Conservation (phyloP, 2,329 filamentous ascomycete species). For the Atkinsonella texensis region DNA sequence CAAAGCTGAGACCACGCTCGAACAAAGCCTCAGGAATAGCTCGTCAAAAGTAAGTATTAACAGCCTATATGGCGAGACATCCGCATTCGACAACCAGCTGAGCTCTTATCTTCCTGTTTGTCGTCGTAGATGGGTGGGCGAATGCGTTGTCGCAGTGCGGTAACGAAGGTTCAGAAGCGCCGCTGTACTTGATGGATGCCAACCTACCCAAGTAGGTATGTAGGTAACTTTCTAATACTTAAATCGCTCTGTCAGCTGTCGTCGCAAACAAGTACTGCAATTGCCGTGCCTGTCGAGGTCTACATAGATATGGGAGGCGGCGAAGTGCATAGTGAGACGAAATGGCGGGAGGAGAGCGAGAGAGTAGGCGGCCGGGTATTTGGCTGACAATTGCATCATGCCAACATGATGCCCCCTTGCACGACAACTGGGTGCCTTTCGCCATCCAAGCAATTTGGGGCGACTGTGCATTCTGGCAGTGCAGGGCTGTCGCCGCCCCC, state of each 20-base stretch:
- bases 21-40: background rate
- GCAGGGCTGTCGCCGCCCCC: conserved; percentile 1
- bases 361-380: background rate
- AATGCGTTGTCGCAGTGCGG: background rate
- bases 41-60: background rate
- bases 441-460: background rate
- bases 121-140: background rate
- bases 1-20: background rate
- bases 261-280: background rate
- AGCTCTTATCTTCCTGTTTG: background rate
- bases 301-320: no score
- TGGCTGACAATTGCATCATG: conserved; percentile 1
- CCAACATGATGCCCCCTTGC: background rate
- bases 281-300: background rate
- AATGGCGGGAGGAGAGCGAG: background rate
- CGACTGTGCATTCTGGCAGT: background rate
- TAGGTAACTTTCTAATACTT: no score
- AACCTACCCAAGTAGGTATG: background rate
- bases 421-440: background rate
- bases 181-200: no score
- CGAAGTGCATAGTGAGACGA: no score
- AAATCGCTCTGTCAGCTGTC: background rate
- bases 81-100: background rate
- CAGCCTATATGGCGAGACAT: background rate
- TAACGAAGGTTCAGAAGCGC: background rate